phyloP scores from a whole-genome alignment of 2,329 filamentous ascomycete species.

The Coniochaeta pulveracea region DNA sequence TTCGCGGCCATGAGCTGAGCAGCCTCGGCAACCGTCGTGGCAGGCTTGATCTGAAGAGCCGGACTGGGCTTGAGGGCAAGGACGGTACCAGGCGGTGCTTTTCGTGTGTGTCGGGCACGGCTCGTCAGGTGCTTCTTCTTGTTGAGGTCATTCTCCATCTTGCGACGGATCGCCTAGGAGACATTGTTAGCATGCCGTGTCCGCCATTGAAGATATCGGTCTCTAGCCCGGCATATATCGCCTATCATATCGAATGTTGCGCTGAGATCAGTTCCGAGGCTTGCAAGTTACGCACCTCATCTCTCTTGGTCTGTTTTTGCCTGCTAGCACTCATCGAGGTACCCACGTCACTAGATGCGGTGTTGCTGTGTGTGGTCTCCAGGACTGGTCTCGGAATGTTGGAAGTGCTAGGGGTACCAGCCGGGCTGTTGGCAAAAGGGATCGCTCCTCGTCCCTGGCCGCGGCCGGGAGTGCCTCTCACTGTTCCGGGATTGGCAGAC shows the following conservation, averaged over 20 bases:
- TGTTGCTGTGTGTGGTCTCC: constrained; percentile 35
- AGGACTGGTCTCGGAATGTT: constrained; percentile 63
- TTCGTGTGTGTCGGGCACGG: constrained; percentile 75
- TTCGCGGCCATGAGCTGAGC: constrained; percentile 98
- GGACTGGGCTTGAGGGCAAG: constrained; percentile 91
- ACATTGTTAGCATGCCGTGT: not conserved
- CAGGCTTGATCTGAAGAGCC: constrained; percentile 94
- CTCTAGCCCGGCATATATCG: no score
- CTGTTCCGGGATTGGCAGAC: constrained; percentile 42
- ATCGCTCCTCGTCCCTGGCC: constrained; percentile 45
- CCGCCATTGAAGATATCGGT: not conserved
- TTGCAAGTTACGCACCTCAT: constrained; percentile 70
- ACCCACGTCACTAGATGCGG: constrained; percentile 41
- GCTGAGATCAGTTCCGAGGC: no score
- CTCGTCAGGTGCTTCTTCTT: constrained; percentile 84
- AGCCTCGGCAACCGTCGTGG: constrained; percentile 86
- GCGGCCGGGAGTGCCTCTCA: constrained; percentile 59
- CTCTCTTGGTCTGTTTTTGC: constrained; percentile 92
- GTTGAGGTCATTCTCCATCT: constrained; percentile 94
- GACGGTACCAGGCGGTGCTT: constrained; percentile 91
- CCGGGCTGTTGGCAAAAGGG: constrained; percentile 51
- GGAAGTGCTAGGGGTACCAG: constrained; percentile 31
- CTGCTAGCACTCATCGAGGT: constrained; percentile 79
- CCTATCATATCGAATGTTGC: no score
- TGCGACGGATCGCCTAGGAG: constrained; percentile 81